A percentile compares a stretch with the other conserved stretches of the same genome.
Conservation (phyloP, 1,139 yeast genomes). For the Debaryomycetaceae sp. region DNA sequence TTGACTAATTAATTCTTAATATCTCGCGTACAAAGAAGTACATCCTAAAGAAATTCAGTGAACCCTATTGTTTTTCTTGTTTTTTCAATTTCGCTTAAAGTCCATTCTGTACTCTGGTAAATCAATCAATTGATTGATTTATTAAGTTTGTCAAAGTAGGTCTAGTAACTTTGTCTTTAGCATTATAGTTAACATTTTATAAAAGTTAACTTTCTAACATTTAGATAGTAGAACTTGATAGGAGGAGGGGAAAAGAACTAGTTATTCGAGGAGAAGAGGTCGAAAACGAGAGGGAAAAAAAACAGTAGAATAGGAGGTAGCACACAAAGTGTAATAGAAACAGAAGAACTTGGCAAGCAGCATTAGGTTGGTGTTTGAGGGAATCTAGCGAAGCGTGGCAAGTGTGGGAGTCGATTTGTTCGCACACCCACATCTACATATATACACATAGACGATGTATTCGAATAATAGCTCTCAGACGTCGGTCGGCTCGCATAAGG, state of each 20-base stretch:
- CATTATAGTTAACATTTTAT: no score
- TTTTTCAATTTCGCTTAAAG: neutral
- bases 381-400: no score
- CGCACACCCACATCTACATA: neutral
- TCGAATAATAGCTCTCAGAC: constrained; percentile 24
- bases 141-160: neutral
- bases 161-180: no score
- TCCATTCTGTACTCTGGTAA: neutral
- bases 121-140: neutral
- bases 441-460: constrained; percentile 18
- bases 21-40: neutral
- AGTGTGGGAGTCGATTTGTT: neutral
- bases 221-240: no score
- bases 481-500: constrained; percentile 26
- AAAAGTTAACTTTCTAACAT: no score
- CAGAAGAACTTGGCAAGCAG: no score
- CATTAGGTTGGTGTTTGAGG: no score
- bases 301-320: no score
- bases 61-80: neutral
- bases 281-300: constrained; percentile 4
- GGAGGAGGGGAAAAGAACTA: no score
- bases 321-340: no score
- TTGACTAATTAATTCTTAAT: neutral
- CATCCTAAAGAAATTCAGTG: neutral
- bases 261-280: constrained; percentile 7